Evolutionary conservation across 148 eudicot species (phyloP).

Genomic region (Cornus florida): DNA sequence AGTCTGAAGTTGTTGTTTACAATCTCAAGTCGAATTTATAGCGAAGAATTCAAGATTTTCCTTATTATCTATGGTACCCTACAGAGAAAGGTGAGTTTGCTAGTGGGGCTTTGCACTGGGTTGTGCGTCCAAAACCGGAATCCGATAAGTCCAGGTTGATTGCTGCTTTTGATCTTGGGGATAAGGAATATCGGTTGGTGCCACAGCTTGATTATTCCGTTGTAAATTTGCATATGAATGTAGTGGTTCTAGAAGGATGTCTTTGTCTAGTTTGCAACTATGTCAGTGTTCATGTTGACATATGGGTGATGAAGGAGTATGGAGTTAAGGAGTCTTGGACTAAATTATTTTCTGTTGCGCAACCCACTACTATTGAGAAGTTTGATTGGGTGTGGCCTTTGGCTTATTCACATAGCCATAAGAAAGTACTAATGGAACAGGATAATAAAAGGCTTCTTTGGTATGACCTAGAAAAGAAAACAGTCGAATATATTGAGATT

Average conservation of each 20-base stretch:
- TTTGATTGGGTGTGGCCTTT: slow-evolving; percentile 28
- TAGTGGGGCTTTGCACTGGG: slow-evolving; percentile 43
- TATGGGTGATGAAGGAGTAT: slow-evolving; percentile 51
- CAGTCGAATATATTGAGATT: slow-evolving; percentile 5
- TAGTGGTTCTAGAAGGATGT: slow-evolving; percentile 24
- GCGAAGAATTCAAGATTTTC: slow-evolving; percentile 31
- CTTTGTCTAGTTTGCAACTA: slow-evolving; percentile 21
- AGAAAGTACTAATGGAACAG: slow-evolving; percentile 31
- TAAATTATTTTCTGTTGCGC: slow-evolving; percentile 27
- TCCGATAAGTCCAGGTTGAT: slow-evolving; percentile 3
- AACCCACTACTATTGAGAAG: not conserved
- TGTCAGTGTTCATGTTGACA: slow-evolving; percentile 10
- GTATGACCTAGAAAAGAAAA: slow-evolving; percentile 27
- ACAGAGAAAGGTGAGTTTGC: slow-evolving; percentile 17
- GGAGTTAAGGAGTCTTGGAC: slow-evolving; percentile 41
- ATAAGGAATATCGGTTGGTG: slow-evolving; percentile 23
- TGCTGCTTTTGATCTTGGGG: slow-evolving; percentile 33
- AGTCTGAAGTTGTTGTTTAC: slow-evolving; percentile 36
- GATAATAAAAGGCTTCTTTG: slow-evolving; percentile 23
- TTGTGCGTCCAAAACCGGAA: slow-evolving; percentile 17
- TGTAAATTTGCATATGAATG: slow-evolving; percentile 5
- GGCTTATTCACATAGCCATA: slow-evolving; percentile 31
- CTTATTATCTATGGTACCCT: slow-evolving; percentile 15
- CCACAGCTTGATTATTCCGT: slow-evolving; percentile 21
- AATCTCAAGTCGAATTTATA: slow-evolving; percentile 37